These are phyloP conservation scores for Exophiala calicioides DNA, from an alignment of 2,329 filamentous ascomycete species.

Conservation along the genomic window DNA sequence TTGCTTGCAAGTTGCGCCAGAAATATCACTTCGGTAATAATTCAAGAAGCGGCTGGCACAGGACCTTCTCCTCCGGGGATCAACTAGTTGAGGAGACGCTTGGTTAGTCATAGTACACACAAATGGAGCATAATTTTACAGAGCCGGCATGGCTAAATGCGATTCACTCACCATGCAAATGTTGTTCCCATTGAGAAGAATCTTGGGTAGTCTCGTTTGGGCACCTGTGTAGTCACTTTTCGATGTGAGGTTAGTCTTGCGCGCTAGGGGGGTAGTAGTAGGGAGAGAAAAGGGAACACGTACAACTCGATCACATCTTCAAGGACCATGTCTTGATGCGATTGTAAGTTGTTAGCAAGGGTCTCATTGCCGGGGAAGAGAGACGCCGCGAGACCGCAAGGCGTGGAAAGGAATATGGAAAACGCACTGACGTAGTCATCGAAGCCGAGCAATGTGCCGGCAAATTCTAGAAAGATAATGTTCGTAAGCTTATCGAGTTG, in stretches of 20 bases:
- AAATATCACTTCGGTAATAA: neutral
- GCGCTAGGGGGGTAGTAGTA: neutral
- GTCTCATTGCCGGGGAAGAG: neutral
- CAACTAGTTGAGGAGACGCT: slow-evolving; percentile 52
- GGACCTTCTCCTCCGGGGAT: slow-evolving; percentile 78
- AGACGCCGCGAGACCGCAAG: neutral
- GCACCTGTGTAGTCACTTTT: slow-evolving; percentile 75
- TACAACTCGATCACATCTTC: slow-evolving; percentile 98
- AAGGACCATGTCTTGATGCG: slow-evolving; percentile 84
- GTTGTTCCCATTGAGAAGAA: slow-evolving; percentile 95
- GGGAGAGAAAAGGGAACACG: slow-evolving; percentile 36
- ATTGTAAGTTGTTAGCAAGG: slow-evolving; percentile 4
- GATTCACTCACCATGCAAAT: slow-evolving; percentile 89
- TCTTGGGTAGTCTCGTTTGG: slow-evolving; percentile 88
- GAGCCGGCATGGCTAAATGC: too few species aligned
- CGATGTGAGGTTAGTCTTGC: neutral
- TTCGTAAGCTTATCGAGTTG: neutral
- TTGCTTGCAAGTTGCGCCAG: neutral
- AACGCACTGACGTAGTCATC: slow-evolving; percentile 99
- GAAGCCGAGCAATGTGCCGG: slow-evolving; percentile 89
- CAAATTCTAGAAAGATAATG: slow-evolving; percentile 70
- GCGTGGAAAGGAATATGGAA: slow-evolving; percentile 1
- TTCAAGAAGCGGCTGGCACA: slow-evolving; percentile 32
- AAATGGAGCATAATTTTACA: too few species aligned
- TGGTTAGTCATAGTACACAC: neutral